Evolutionary conservation across 495 filamentous ascomycete genomes (phyloP).

Genomic region (Clohesyomyces aquaticus): DNA sequence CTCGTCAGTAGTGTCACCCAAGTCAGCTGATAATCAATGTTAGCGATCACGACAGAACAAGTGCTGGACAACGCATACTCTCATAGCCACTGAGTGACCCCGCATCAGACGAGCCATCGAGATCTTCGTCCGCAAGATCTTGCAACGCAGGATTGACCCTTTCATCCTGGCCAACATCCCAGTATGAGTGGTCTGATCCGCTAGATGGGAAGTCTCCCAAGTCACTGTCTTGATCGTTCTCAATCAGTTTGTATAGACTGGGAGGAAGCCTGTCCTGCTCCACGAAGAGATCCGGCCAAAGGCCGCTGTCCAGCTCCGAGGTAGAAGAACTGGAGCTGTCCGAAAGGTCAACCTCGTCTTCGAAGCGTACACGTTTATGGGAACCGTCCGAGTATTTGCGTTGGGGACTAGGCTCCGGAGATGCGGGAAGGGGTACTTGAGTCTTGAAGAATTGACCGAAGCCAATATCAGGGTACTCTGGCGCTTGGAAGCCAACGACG

Average conservation of each 20-base stretch:
- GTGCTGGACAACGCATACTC: constrained; percentile 55
- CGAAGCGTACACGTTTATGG: constrained; percentile 55
- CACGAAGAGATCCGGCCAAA: constrained; percentile 73
- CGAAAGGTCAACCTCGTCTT: constrained; percentile 48
- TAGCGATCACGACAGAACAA: constrained; percentile 53
- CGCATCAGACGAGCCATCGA: constrained; percentile 56
- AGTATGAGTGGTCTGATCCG: constrained; percentile 47
- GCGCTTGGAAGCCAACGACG: neutral
- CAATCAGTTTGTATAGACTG: constrained; percentile 66
- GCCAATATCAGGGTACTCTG: constrained; percentile 15
- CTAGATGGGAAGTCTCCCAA: constrained; percentile 19
- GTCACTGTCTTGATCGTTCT: constrained; percentile 53
- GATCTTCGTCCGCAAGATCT: neutral
- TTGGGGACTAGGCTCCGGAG: constrained; percentile 7
- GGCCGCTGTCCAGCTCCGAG: constrained; percentile 55
- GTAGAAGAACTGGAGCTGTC: constrained; percentile 58
- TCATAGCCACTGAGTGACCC: constrained; percentile 79
- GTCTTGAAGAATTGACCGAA: constrained; percentile 38
- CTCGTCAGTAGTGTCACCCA: constrained; percentile 84
- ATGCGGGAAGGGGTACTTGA: constrained; percentile 1
- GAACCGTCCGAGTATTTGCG: constrained; percentile 38
- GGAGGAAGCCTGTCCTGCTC: constrained; percentile 72
- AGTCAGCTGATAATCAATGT: constrained; percentile 64
- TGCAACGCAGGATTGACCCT: neutral
- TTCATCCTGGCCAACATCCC: constrained; percentile 28